phyloP scores from a whole-genome alignment of 805 yeast species.

The Candida germanica region DNA sequence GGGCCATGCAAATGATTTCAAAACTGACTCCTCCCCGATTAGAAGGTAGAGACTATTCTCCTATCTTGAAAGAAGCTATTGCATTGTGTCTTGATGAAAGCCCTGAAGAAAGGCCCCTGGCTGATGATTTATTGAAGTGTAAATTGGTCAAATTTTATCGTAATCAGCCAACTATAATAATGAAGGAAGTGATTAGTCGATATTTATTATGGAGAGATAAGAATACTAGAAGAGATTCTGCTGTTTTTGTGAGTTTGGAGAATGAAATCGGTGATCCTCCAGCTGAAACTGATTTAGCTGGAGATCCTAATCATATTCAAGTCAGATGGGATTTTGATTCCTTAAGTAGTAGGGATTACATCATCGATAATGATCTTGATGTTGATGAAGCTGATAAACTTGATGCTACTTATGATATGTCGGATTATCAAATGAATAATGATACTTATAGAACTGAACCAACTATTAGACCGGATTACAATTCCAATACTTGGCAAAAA shows the following conservation, averaged over 20 bases:
- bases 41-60: constrained; percentile 83
- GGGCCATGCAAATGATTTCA: constrained; percentile 93
- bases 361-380: constrained; percentile 66
- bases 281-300: constrained; percentile 7
- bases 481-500: constrained; percentile 25
- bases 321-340: constrained; percentile 92
- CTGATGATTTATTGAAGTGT: constrained; percentile 77
- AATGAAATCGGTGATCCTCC: constrained; percentile 18
- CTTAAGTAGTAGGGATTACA: constrained; percentile 67
- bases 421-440: constrained; percentile 5
- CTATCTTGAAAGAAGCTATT: constrained; percentile 76
- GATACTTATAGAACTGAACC: constrained; percentile 28
- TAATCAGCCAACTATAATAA: constrained; percentile 52
- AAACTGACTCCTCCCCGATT: constrained; percentile 92
- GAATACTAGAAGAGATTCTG: constrained; percentile 31
- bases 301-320: constrained; percentile 24
- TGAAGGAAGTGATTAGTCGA: constrained; percentile 73
- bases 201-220: constrained; percentile 76
- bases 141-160: constrained; percentile 67
- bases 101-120: constrained; percentile 82
- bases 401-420: constrained; percentile 13
- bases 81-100: constrained; percentile 93
- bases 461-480: constrained; percentile 17
- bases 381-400: constrained; percentile 25
- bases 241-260: constrained; percentile 33